phyloP scores from a whole-genome alignment of 768 basidiomycete genomes.

The Sarcodon aspratus region DNA sequence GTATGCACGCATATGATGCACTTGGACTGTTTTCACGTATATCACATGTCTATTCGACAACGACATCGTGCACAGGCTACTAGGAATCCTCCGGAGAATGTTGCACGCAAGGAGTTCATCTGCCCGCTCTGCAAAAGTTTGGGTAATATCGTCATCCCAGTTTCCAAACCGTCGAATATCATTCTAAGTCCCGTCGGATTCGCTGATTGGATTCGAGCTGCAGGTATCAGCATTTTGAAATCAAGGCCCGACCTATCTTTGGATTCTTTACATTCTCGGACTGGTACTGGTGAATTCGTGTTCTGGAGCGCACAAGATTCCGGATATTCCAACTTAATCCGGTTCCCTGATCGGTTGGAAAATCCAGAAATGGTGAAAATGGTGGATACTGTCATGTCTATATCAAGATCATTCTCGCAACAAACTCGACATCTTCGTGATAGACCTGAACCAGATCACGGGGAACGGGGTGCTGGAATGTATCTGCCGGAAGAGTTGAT shows the following conservation, averaged over 20 bases:
- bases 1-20: constrained; percentile 98
- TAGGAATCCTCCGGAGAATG: constrained; percentile 88
- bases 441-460: constrained; percentile 55
- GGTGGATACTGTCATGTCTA: constrained; percentile 77
- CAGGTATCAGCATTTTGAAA: constrained; percentile 83
- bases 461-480: constrained; percentile 73
- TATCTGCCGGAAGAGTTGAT: constrained; percentile 90
- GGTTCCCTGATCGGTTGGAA: constrained; percentile 38
- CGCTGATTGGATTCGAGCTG: constrained; percentile 82
- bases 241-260: constrained; percentile 64
- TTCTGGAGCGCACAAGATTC: constrained; percentile 83
- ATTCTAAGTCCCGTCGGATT: constrained; percentile 52
- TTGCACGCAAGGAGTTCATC: constrained; percentile 89
- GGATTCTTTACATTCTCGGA: constrained; percentile 65
- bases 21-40: constrained; percentile 85
- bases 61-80: constrained; percentile 84
- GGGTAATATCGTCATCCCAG: constrained; percentile 88
- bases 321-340: constrained; percentile 46
- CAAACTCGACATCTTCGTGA: constrained; percentile 80
- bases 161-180: constrained; percentile 38
- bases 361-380: constrained; percentile 61
- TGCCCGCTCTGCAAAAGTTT: constrained; percentile 96
- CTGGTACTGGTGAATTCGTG: constrained; percentile 79
- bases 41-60: constrained; percentile 75
- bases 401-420: constrained; percentile 69